These are phyloP conservation scores for Sonneratia caseolaris DNA, from an alignment of 345 rosid genomes.

Conservation along the genomic window DNA sequence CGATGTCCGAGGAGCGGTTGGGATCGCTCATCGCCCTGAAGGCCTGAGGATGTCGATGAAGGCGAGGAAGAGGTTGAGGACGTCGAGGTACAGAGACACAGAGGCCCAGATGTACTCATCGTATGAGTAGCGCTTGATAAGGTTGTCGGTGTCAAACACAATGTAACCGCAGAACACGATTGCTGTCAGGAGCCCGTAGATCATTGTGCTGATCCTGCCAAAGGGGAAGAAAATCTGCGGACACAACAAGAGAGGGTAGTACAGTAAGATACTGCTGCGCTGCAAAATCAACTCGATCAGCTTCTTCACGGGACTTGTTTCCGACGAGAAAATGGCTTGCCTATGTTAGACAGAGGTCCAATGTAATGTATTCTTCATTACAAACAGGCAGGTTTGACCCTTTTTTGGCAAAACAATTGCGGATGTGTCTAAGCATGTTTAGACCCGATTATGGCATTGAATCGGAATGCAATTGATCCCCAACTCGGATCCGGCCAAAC, in stretches of 20 bases:
- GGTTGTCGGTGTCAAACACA: slow-evolving; percentile 36
- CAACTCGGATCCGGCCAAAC: no score
- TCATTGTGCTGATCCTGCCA: slow-evolving; percentile 28
- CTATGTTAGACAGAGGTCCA: no score
- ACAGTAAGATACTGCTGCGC: not conserved
- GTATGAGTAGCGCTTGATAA: slow-evolving; percentile 46
- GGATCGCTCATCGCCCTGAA: slow-evolving; percentile 7
- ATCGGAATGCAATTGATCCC: no score
- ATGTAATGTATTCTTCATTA: no score
- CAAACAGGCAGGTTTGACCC: no score
- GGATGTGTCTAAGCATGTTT: no score
- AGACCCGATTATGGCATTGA: no score
- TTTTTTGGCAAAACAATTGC: no score
- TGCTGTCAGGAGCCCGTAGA: slow-evolving; percentile 32
- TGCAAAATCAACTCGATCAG: no score
- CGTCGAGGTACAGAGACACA: slow-evolving; percentile 47
- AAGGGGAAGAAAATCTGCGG: slow-evolving; percentile 32
- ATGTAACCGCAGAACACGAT: slow-evolving; percentile 29
- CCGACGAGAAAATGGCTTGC: no score
- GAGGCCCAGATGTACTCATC: slow-evolving; percentile 70
- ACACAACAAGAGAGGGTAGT: not conserved
- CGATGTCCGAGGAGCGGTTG: not conserved
- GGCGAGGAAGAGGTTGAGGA: slow-evolving; percentile 56
- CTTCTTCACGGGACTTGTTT: not conserved
- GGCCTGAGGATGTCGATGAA: slow-evolving; percentile 31